Base-by-base conservation (phyloP, 768 basidiomycete species). In the Dentipellis sp. region DNA sequence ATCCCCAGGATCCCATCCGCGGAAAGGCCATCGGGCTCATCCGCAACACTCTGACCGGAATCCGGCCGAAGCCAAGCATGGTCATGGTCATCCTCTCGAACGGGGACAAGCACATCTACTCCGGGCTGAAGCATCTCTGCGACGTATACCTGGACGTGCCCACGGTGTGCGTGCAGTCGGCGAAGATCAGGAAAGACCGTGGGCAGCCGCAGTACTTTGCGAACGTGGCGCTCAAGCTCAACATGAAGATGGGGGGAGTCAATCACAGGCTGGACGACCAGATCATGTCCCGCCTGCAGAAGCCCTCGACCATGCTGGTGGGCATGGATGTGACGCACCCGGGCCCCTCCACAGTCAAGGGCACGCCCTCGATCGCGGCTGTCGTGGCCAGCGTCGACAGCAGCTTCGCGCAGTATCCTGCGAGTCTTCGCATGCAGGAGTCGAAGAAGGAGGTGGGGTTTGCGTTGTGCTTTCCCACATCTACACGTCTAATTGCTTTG, bases 291-390 rank as follows among this genome's bases (percentile, higher is more conserved):
- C 78, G 74, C 75, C 65, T 81, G 29, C 65, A 60, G 39, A 54
- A 63, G 19, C 63, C 66, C 47, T 69, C 75, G 38, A 81, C 79
- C 16, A 80, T 81, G 77, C 56, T 81, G 42, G 76, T 81, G 4
- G 79, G 79, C 16, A 78, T 79, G 72, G 80, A 80, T 63, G 86
- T 88, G 21, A 91, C 87, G 1, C 89, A 92, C 68, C 88, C 89
- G 19, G 86, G 89, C 17, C 83, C 81, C 4, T 84, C 84, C 1
- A 88, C 85, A 56, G 75, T 81, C 59, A 64, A 66, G 29, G 77
- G 80, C 12, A 80, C 80, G 16, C 75, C 79, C 10, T 79, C 78
- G 14, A 69, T 81, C 50, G 80, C 79, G 1, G 80, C 79, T 0
- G 75, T 82, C 14, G 79, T 82, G 3, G 78, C 76, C 10, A 80